Evolutionary conservation across 208 protist genomes (phyloP), one percentile per base, ranked within the genome.

Genomic region (Trypanosoma melophagium): DNA sequence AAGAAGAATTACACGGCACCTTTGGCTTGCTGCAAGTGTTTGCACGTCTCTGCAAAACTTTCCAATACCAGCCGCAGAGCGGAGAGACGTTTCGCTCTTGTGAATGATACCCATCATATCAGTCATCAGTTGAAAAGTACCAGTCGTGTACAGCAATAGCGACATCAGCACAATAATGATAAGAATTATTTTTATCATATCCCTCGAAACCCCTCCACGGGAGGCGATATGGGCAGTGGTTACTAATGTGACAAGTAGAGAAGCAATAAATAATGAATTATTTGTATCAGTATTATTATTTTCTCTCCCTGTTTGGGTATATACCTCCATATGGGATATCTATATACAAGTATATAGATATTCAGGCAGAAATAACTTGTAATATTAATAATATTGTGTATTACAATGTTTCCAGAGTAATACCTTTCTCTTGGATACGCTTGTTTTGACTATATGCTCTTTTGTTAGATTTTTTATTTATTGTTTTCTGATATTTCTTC

Each of bases 1-100:
- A 24, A 87, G 56, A 13, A 90, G 14, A 14, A 90, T 17, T 16
- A 89, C 74, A 40, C 79, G 76, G n/a, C 25, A 35, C 51, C 79
- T 52, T 55, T 83, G 51, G 28, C 60, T 66, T 61, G 60, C 31
- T 0, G 78, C 77, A 25, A 87, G n/a, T 49, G 17, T 25, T 2
- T 50, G 61, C n/a, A 77, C 41, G 1, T 66, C 52, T 22, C 28
- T 31, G 63, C 81, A 89, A 24, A 93, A 79, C 8, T 68, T 65
- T 9, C 71, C 62, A 25, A 90, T 83, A 53, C 81, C 79, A 2
- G 63, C 35, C 7, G 73, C 66, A 1, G 81, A 80, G 41, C 68
- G 66, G 17, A 90, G 52, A 13, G 81, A 87, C 1, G 76, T 80
- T 19, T 49, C 59, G 25, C 60, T 69, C 2, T 53, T 55, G 44